Base-by-base conservation (phyloP, 2,329 filamentous ascomycete species). In the Aureobasidium subglaciale region DNA sequence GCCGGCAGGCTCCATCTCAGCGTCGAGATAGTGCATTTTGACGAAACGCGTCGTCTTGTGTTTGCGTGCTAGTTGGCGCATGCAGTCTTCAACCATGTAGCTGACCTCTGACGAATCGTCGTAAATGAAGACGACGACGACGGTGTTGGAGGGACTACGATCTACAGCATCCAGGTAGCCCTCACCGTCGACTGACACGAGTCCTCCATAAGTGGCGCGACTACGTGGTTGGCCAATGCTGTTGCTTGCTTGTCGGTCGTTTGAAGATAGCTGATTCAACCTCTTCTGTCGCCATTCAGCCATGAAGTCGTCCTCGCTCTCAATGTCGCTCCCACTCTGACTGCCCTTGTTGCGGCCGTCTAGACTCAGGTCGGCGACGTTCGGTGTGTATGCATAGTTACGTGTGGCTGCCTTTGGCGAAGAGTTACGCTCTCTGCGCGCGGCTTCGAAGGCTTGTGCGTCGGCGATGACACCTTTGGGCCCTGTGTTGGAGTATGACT, bases 151-250 rank as follows among this genome's bases (percentile, higher is more conserved):
- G 35, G 84, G 78, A 4, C 92, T 89, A 72, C 90, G 93, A 74
- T 99, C 93, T 63, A 97, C 90, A 55, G 92, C 91, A 70, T 97
- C 91, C n/a, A 99, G 80, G 65, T 95, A 99, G 16, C 91, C 93
- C 61, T 87, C 77, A 7, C 90, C 92, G 75, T 97, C 91, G 1
- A 97, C 93, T 58, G 83, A 80, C 59, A 91, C 86, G 60, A 97
- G 75, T 11, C 80, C 81, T 20, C 93, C 93, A 68, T 87, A 97
- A 57, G 87, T 81, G 63, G 86, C 62, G 18, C 60, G 61, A 35
- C 60, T 55, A 9, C 59, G 38, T 7, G 50, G 37, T 8, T 54
- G 50, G 15, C 15, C 37, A 9, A 54, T 42, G 29, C 50, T 54
- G 22, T 54, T 54, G 38, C 50, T 54, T 9, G 50, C 25, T 22